phyloP scores from a whole-genome alignment of 2,329 filamentous ascomycete genomes.

The Xylaria sp. region DNA sequence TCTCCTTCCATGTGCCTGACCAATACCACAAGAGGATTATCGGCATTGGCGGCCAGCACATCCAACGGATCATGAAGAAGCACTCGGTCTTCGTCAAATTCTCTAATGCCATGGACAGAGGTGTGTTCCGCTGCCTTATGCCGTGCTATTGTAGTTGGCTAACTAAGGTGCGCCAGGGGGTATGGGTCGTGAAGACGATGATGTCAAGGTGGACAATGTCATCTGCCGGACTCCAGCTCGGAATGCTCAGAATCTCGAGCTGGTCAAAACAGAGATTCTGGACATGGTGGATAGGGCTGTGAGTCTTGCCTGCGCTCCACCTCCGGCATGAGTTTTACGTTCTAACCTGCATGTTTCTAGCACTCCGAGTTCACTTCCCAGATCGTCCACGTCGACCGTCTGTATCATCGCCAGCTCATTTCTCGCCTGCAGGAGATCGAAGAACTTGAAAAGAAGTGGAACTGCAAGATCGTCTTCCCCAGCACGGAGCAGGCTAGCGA shows the following conservation, averaged over 20 bases:
- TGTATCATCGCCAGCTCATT: slow-evolving; percentile 94
- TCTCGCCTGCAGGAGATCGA: slow-evolving; percentile 87
- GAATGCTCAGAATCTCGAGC: slow-evolving; percentile 93
- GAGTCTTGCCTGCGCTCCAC: slow-evolving; percentile 40
- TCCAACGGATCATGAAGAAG: slow-evolving; percentile 99
- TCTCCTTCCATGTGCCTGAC: slow-evolving; percentile 98
- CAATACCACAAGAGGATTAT: slow-evolving; percentile 99
- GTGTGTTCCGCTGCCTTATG: slow-evolving; percentile 39
- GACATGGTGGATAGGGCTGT: slow-evolving; percentile 98
- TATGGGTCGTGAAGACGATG: slow-evolving; percentile 93
- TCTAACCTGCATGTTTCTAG: slow-evolving; percentile 42
- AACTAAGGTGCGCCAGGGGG: slow-evolving; percentile 52
- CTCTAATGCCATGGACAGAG: slow-evolving; percentile 97
- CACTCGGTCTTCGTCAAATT: slow-evolving; percentile 99
- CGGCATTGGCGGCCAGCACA: slow-evolving; percentile 96
- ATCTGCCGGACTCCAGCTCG: slow-evolving; percentile 96
- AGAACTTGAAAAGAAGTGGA: slow-evolving; percentile 97
- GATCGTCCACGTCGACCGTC: slow-evolving; percentile 87
- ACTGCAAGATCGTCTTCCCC: slow-evolving; percentile 98
- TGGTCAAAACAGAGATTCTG: slow-evolving; percentile 98
- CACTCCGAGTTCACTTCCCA: slow-evolving; percentile 97
- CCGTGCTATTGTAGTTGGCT: slow-evolving; percentile 23
- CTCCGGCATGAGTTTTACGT: not conserved
- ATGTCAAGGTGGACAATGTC: slow-evolving; percentile 98
- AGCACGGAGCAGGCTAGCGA: slow-evolving; percentile 98